A percentile compares a stretch with the other conserved stretches of the same genome.
Evolutionary conservation across 2,329 filamentous ascomycete genomes (phyloP).

Genomic region (Penicillium janthinellum): DNA sequence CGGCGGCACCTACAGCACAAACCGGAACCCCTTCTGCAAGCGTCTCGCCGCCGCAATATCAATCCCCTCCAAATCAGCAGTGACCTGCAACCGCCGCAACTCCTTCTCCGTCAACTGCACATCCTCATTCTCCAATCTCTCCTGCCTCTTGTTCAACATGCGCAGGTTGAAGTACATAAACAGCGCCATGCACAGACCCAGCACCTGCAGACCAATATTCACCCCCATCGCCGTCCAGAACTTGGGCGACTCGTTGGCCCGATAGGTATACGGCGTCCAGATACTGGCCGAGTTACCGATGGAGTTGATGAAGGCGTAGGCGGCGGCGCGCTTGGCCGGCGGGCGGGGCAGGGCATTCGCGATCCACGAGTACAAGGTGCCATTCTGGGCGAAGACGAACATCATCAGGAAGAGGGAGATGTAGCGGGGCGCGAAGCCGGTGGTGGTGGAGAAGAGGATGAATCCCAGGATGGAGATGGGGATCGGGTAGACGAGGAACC

Average conservation of each 20-base stretch:
- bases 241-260: slow-evolving; percentile 40
- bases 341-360: slow-evolving; percentile 54
- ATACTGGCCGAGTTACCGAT: slow-evolving; percentile 57
- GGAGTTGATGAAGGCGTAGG: slow-evolving; percentile 58
- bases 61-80: slow-evolving; percentile 56
- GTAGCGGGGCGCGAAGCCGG: slow-evolving; percentile 56
- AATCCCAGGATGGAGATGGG: slow-evolving; percentile 55
- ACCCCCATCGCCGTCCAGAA: slow-evolving; percentile 48
- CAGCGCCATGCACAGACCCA: slow-evolving; percentile 40
- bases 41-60: slow-evolving; percentile 52
- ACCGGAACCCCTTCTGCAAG: slow-evolving; percentile 59
- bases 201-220: slow-evolving; percentile 43
- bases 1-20: slow-evolving; percentile 42
- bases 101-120: slow-evolving; percentile 51
- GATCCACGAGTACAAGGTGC: slow-evolving; percentile 45
- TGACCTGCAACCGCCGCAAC: slow-evolving; percentile 50
- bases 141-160: slow-evolving; percentile 54
- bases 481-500: slow-evolving; percentile 57
- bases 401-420: slow-evolving; percentile 59
- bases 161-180: slow-evolving; percentile 44
- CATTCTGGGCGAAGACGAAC: slow-evolving; percentile 54
- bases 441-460: slow-evolving; percentile 57
- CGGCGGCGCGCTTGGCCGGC: slow-evolving; percentile 57
- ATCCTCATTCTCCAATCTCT: slow-evolving; percentile 53
- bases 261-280: slow-evolving; percentile 56